Conservation (phyloP, 148 eudicot species). For the Cornus kousa region DNA sequence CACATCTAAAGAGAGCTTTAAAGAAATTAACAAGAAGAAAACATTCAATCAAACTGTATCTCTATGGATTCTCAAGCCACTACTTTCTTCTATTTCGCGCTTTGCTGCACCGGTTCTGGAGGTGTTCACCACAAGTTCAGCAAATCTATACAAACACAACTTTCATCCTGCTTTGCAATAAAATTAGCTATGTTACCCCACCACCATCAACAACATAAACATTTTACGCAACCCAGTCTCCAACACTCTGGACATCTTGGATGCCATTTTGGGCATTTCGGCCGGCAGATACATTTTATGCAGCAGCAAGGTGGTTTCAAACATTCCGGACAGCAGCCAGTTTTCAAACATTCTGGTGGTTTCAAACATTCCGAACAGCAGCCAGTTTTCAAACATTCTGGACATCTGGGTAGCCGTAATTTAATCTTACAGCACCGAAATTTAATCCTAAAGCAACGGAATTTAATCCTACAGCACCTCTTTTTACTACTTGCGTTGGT, state of each 20-base stretch:
- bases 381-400: not conserved
- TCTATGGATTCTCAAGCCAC: not conserved
- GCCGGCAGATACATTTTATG: too few species aligned
- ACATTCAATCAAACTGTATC: not conserved
- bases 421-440: conserved; percentile 42
- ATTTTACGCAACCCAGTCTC: not conserved
- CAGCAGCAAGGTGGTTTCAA: too few species aligned
- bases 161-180: not conserved
- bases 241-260: not conserved
- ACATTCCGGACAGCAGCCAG: too few species aligned
- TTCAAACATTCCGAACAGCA: too few species aligned
- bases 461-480: not conserved
- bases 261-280: not conserved
- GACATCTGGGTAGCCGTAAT: not conserved
- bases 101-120: not conserved
- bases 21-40: not conserved
- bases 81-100: not conserved
- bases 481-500: not conserved
- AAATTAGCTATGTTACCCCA: not conserved
- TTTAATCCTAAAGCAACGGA: conserved; percentile 44
- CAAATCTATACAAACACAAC: not conserved
- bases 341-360: not conserved
- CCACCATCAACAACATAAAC: not conserved
- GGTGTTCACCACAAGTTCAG: not conserved
- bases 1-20: not conserved